Conservation (phyloP, 352 stramenopile species). For the Phytophthora capsici region DNA sequence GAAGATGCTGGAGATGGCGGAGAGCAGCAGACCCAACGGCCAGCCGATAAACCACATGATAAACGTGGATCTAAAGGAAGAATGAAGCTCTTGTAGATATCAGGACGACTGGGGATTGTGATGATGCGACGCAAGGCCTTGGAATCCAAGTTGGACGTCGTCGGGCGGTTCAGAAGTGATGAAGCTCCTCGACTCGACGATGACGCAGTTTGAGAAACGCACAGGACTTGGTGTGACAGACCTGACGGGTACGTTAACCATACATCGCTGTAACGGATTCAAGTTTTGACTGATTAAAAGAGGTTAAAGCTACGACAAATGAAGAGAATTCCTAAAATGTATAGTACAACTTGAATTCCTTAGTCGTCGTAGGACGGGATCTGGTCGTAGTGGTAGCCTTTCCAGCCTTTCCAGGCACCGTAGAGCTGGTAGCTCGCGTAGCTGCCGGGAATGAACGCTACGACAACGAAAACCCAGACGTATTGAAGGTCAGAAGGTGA, state of each 20-base stretch:
- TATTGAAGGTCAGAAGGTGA: too few relatives aligned
- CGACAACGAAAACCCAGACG: not conserved
- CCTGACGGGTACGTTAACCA: constrained; percentile 2
- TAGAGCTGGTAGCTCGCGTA: constrained; percentile 85
- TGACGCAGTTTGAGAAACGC: constrained; percentile 27
- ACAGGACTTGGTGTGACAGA: constrained; percentile 13
- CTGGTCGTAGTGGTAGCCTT: constrained; percentile 86
- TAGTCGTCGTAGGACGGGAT: constrained; percentile 87
- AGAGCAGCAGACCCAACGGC: constrained; percentile 79
- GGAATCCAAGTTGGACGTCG: not conserved
- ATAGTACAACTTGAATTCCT: not conserved
- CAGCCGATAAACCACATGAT: constrained; percentile 67
- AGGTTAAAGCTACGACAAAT: constrained; percentile 1
- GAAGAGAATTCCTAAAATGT: not conserved
- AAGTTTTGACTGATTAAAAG: not conserved
- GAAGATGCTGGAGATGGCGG: constrained; percentile 77
- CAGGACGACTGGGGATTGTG: constrained; percentile 2
- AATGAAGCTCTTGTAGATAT: not conserved
- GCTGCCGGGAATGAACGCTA: constrained; percentile 85
- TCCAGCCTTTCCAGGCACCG: constrained; percentile 84
- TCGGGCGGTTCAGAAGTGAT: constrained; percentile 9
- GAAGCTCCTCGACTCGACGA: constrained; percentile 27
- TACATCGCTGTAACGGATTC: constrained; percentile 1
- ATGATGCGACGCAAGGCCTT: constrained; percentile 14
- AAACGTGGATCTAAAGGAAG: not conserved